Percentiles rank a stretch among this genome's conserved stretches.
Evolutionary conservation across 768 basidiomycete species (phyloP).

Genomic region (Gelatoporia subvermispora): DNA sequence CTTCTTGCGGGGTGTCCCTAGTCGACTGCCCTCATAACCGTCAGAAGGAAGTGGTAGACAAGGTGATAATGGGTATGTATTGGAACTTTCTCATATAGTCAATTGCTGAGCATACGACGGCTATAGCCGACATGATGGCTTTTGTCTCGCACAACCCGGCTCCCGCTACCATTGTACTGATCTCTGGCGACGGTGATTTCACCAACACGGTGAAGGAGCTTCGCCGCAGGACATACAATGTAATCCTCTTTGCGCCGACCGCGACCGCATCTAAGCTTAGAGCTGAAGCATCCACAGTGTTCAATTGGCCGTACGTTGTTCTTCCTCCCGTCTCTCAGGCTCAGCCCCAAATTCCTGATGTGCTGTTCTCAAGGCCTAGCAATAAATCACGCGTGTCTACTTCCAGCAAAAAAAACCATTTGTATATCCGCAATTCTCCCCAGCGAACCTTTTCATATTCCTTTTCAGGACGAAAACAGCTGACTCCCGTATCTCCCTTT

Average conservation of each 20-base stretch:
- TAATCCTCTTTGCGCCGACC: constrained; percentile 28
- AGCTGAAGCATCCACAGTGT: constrained; percentile 46
- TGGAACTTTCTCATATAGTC: constrained; percentile 18
- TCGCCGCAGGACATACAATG: constrained; percentile 15
- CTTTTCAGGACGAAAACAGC: no score
- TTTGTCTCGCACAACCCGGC: constrained; percentile 57
- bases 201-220: constrained; percentile 47
- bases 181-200: constrained; percentile 67
- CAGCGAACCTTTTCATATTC: no score
- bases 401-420: no score
- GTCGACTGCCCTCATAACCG: constrained; percentile 26
- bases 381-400: no score
- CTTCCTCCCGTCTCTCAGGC: no score
- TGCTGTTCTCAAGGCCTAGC: no score
- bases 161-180: constrained; percentile 53
- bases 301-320: constrained; percentile 49
- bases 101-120: constrained; percentile 8
- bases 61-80: constrained; percentile 46
- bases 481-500: no score
- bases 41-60: constrained; percentile 36
- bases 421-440: no score
- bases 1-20: constrained; percentile 42
- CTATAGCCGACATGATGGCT: constrained; percentile 60
- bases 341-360: no score
- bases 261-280: constrained; percentile 41